Evolutionary conservation across 805 yeast genomes (phyloP).

Genomic region (Suhomyces sp.): DNA sequence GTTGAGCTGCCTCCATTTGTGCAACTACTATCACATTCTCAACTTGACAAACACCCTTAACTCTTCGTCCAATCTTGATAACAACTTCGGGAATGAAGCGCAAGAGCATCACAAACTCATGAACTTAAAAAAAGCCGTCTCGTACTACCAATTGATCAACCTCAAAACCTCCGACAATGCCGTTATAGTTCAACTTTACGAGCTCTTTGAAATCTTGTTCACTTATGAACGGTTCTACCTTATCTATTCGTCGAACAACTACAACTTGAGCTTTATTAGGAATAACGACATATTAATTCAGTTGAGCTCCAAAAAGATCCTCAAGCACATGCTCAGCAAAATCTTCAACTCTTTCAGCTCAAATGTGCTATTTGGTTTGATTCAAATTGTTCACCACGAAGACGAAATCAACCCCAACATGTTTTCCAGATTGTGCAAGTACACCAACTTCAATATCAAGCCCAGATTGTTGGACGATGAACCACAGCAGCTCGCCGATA

Average conservation of each 20-base stretch:
- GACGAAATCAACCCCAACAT: constrained; percentile 1
- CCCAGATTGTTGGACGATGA: neutral
- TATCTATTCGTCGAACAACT: constrained; percentile 14
- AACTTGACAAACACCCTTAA: constrained; percentile 25
- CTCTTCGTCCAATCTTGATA: constrained; percentile 9
- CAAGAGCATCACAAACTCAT: constrained; percentile 32
- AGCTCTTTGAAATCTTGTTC: constrained; percentile 30
- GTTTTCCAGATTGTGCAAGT: constrained; percentile 4
- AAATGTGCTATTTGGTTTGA: constrained; percentile 9
- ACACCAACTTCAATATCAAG: constrained; percentile 11
- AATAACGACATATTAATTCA: constrained; percentile 13
- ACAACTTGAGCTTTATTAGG: constrained; percentile 10
- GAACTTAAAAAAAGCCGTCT: constrained; percentile 27
- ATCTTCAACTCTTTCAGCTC: constrained; percentile 10
- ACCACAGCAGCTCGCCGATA: neutral
- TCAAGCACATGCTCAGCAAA: constrained; percentile 4
- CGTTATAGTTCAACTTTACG: constrained; percentile 22
- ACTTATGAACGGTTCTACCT: constrained; percentile 24
- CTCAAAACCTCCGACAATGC: constrained; percentile 20
- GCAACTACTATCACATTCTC: constrained; percentile 29
- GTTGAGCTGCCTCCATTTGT: constrained; percentile 26
- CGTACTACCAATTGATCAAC: constrained; percentile 31
- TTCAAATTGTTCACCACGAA: constrained; percentile 7
- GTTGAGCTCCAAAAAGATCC: constrained; percentile 6
- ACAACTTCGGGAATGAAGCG: constrained; percentile 17